Evolutionary conservation across 208 protist species (phyloP), one percentile per base, ranked within the genome.

Genomic region (Tetramitus jugosus): DNA sequence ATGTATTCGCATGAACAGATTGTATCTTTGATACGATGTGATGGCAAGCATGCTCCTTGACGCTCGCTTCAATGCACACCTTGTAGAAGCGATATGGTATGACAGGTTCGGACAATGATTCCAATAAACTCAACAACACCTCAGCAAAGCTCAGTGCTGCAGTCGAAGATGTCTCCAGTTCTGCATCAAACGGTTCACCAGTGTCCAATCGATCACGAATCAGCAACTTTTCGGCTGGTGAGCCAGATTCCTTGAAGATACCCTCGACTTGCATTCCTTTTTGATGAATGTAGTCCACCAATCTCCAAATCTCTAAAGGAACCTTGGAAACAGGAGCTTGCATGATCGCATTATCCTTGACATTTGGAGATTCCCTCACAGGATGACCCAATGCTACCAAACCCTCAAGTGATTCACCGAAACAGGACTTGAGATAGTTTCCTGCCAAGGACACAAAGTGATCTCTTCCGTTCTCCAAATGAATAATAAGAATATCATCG

Each of bases 391-490:
- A 29, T 65, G n/a, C 52, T 4, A 62, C 39, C 0, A 79, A 20
- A 6, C 39, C 2, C 1, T 77, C 64, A 2, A 80, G 10, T 46
- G 71, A 39, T 14, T 17, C 33, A 10, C 64, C 64, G 75, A 76
- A 77, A 62, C 8, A 42, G 39, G 43, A 64, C 3, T 29, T 23
- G 3, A 76, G 1, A 80, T 64, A 80, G 3, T 56, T 80, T 33
- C 64, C 64, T 35, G 46, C 29, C 17, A 80, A 23, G 17, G 71
- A 60, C 42, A 80, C 29, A 75, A 80, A 78, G 14, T 60, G 26
- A 64, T 78, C 76, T 46, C 52, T 65, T 62, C 76, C 76, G 33
- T 64, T 61, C n/a, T 78, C 65, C 33, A 78, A 64, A 39, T 78
- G 76, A 3, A 78, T 39, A 29, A 78, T 78, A 20, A 78, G 26